Percentiles rank a stretch among this genome's conserved stretches.
These are phyloP conservation scores for Tetrahymena malaccensis DNA, from an alignment of 73 alveolate species.

Conservation along the genomic window DNA sequence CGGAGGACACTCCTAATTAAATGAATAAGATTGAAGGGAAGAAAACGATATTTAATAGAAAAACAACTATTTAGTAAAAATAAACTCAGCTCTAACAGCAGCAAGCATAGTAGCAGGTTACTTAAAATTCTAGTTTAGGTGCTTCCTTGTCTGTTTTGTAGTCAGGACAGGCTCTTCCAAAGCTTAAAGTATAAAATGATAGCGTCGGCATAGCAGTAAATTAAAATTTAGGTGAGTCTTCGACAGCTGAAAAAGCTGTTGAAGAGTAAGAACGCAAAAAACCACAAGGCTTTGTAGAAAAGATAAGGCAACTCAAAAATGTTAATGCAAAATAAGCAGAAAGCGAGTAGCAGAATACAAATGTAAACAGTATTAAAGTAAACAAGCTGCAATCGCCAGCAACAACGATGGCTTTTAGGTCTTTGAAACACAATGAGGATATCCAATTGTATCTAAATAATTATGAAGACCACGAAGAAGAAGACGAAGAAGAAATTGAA, in stretches of 20 bases:
- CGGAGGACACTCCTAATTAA: background rate
- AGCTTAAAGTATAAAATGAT: background rate
- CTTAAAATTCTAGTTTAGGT: background rate
- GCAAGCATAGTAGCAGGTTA: background rate
- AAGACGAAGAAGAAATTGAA: background rate
- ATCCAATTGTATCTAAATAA: background rate
- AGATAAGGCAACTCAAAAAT: background rate
- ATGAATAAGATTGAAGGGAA: background rate
- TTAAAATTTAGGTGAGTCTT: background rate
- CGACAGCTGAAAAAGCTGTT: background rate
- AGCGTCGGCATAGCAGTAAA: background rate
- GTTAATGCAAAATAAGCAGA: background rate
- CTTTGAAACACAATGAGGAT: background rate
- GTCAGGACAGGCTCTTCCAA: background rate
- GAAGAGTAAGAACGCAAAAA: background rate
- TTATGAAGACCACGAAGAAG: background rate
- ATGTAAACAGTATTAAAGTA: background rate
- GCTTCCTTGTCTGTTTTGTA: background rate
- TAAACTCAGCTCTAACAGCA: background rate
- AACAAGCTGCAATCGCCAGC: background rate
- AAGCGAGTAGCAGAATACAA: background rate
- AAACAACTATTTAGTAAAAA: background rate
- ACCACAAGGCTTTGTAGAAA: background rate
- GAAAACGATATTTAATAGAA: background rate
- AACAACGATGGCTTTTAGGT: background rate